phyloP scores from a whole-genome alignment of 768 basidiomycete species.

The Auriscalpium microsporum region DNA sequence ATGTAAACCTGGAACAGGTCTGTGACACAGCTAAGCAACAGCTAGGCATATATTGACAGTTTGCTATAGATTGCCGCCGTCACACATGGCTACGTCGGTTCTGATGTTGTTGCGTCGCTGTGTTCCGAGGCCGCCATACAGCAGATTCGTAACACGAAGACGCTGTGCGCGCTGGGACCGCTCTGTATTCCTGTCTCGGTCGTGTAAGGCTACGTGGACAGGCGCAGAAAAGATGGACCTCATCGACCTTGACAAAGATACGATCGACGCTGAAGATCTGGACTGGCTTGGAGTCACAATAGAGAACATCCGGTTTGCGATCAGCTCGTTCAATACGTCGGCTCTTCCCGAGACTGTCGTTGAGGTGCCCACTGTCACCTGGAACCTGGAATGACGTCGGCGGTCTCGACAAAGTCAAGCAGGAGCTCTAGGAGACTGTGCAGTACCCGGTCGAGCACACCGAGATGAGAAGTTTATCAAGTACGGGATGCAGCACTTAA shows the following conservation, averaged over 20 bases:
- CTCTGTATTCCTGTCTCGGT: too few relatives aligned
- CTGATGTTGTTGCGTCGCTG: constrained; percentile 91
- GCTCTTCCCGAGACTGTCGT: constrained; percentile 98
- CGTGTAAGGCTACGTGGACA: too few relatives aligned
- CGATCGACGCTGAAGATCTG: constrained; percentile 97
- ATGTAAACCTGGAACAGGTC: constrained; percentile 95
- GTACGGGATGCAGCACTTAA: constrained; percentile 99
- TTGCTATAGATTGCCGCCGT: constrained; percentile 83
- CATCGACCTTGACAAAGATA: constrained; percentile 93
- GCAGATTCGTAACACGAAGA: constrained; percentile 97
- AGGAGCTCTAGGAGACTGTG: constrained; percentile 97
- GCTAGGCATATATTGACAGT: constrained; percentile 4
- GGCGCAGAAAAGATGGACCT: constrained; percentile 99
- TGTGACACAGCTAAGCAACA: constrained; percentile 1
- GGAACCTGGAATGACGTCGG: constrained; percentile 99
- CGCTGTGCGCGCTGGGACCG: too few relatives aligned
- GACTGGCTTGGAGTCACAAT: constrained; percentile 98
- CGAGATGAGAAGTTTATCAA: constrained; percentile 99
- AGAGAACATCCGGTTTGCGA: constrained; percentile 99
- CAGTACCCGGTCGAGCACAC: constrained; percentile 99
- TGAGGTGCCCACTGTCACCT: constrained; percentile 96
- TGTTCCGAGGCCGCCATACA: constrained; percentile 99
- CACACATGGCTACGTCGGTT: constrained; percentile 98
- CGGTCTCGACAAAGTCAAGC: constrained; percentile 99
- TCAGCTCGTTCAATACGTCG: constrained; percentile 95